Base-by-base conservation (phyloP, 2,329 filamentous ascomycete species). In the Rhynchosporium agropyri region DNA sequence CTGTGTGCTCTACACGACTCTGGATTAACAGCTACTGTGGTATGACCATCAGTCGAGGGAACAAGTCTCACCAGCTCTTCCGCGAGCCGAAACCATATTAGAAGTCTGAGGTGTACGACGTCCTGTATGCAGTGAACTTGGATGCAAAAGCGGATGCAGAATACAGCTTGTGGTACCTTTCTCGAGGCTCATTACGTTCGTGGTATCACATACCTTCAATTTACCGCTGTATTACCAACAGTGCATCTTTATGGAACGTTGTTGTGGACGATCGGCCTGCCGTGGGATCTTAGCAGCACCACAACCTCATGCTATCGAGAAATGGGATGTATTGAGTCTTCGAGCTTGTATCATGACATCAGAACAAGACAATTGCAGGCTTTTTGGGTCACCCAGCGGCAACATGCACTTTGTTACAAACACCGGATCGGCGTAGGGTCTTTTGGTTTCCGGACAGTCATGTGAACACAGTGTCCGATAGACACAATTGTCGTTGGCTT, bases 161-260 rank as follows among this genome's bases (percentile, higher is more conserved):
- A 29, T 40, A 13, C 8, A 46, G 26, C 33, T 20, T 57, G 29
- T 45, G 40, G 9, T 38, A 43, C 40, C 10, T 40, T 20, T 12
- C 29, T 58, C 56, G 45, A 50, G n/a, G 45, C 43, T 50, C 45
- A 49, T 49, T 50, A 43, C n/a, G 33, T 58, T 40, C 20, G 10
- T 9, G 10, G 58, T 60, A 29, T 26, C 36, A 60, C 58, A 45
- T 15, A 42, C 7, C 12, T 49, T 20, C 33, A 31, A 36, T 60
- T 42, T n/a, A n/a, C 15, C 15, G 10, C 42, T 53, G 58, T 53
- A 40, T 38, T 5, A 45, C 58, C 20, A 33, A 40, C n/a, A 33
- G 48, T 20, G 33, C 58, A 38, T 60, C 58, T 36, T 43, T 40
- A 20, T 51, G 58, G 48, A 60, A 45, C 38, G 10, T 45, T 51